Percentiles rank a stretch among this genome's conserved stretches.
These are phyloP conservation scores for Chalara sp. DNA, from an alignment of 2,329 filamentous ascomycete species.

Conservation along the genomic window DNA sequence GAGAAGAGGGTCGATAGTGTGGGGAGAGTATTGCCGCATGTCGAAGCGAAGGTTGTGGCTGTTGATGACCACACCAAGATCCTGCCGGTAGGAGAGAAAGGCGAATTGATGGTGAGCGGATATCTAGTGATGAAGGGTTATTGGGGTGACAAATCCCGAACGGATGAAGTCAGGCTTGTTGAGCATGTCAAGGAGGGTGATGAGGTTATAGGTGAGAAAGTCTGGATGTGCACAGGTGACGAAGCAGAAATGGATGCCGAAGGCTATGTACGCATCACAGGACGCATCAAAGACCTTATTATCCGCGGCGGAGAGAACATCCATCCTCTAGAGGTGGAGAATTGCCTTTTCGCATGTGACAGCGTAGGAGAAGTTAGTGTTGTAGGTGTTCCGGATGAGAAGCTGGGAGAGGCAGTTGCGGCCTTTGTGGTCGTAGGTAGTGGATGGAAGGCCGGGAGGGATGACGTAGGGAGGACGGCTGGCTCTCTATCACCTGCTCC, in stretches of 20 bases:
- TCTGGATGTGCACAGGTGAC: constrained; percentile 90
- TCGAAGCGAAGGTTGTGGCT: constrained; percentile 69
- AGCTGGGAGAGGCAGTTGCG: constrained; percentile 79
- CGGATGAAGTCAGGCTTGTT: constrained; percentile 58
- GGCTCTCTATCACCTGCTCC: neutral
- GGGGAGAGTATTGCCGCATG: constrained; percentile 78
- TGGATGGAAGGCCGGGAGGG: constrained; percentile 21
- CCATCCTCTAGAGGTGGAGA: constrained; percentile 87
- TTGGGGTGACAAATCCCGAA: constrained; percentile 66
- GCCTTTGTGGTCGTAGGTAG: constrained; percentile 65
- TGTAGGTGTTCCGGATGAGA: constrained; percentile 74
- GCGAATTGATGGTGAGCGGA: constrained; percentile 77
- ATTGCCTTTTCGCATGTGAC: constrained; percentile 70
- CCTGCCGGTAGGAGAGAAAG: constrained; percentile 58
- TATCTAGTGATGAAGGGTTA: constrained; percentile 92
- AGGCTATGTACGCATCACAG: constrained; percentile 84
- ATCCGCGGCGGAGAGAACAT: constrained; percentile 96
- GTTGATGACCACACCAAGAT: constrained; percentile 51
- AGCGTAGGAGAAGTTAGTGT: constrained; percentile 71
- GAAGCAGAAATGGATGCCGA: constrained; percentile 79
- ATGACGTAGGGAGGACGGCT: constrained; percentile 21
- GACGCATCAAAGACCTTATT: constrained; percentile 90
- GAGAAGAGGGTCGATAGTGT: constrained; percentile 63
- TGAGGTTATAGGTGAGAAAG: neutral
- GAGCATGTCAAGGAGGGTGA: constrained; percentile 27